Conservation (phyloP, 352 stramenopile species). For the Phytophthora nicotianae region DNA sequence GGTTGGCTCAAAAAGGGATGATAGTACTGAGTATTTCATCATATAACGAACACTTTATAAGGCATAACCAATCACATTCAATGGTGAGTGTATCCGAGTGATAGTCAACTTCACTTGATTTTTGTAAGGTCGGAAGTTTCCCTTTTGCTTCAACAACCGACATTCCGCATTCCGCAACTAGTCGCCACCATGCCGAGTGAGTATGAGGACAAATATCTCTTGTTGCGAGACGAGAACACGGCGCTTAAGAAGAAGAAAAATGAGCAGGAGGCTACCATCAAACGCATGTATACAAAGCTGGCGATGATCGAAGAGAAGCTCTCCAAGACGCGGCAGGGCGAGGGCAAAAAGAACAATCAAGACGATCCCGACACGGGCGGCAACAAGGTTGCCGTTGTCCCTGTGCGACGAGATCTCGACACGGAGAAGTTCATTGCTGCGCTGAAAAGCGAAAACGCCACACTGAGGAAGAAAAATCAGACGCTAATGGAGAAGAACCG, state of each 20-base stretch:
- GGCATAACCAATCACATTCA: background rate
- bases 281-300: conserved; percentile 90
- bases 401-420: conserved; percentile 66
- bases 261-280: conserved; percentile 91
- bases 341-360: conserved; percentile 61
- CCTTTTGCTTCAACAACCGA: conserved; percentile 24
- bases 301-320: conserved; percentile 88
- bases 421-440: conserved; percentile 83
- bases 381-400: conserved; percentile 34
- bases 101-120: conserved; percentile 1
- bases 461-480: conserved; percentile 81
- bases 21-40: conserved; percentile 9
- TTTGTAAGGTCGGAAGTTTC: conserved; percentile 28
- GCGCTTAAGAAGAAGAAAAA: conserved; percentile 92
- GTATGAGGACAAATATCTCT: conserved; percentile 88
- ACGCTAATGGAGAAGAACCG: conserved; percentile 73
- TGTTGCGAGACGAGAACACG: conserved; percentile 84
- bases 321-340: conserved; percentile 66
- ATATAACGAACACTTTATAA: background rate
- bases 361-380: conserved; percentile 46
- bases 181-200: conserved; percentile 50
- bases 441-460: conserved; percentile 75
- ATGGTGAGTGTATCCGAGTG: background rate
- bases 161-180: conserved; percentile 1
- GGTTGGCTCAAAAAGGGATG: conserved; percentile 39